A percentile compares a stretch with the other conserved stretches of the same genome.
phyloP scores from a whole-genome alignment of 768 basidiomycete species.

The Trametes coccinea region DNA sequence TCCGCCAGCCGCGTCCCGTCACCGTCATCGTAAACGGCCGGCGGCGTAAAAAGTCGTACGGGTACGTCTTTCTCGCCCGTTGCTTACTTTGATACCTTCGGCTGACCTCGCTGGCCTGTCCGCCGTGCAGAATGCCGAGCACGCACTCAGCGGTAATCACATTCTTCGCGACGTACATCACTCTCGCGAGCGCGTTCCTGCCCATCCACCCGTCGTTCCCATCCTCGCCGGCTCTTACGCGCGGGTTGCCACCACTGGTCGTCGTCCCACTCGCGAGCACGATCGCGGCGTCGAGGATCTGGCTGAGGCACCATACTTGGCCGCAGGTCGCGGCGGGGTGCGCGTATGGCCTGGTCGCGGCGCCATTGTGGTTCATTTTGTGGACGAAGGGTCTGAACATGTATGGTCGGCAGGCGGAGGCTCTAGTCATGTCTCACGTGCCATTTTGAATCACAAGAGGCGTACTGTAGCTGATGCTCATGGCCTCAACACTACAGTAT shows the following conservation, averaged over 20 bases:
- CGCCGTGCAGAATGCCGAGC: conserved; percentile 70
- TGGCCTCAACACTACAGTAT: no score
- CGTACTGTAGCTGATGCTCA: no score
- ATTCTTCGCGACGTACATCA: conserved; percentile 62
- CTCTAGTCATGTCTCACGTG: not conserved
- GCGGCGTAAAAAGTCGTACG: conserved; percentile 57
- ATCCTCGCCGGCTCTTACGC: conserved; percentile 33
- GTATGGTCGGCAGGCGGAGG: conserved; percentile 29
- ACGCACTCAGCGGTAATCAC: conserved; percentile 74
- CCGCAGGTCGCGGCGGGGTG: conserved; percentile 64
- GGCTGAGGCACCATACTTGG: conserved; percentile 78
- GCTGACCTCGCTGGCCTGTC: not conserved
- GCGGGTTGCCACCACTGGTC: conserved; percentile 47
- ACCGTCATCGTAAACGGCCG: conserved; percentile 31
- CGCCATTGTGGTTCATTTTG: conserved; percentile 54
- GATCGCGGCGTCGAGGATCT: conserved; percentile 65
- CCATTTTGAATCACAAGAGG: not conserved
- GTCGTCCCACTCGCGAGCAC: conserved; percentile 54
- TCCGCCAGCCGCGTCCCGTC: conserved; percentile 66
- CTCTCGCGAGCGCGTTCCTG: conserved; percentile 56
- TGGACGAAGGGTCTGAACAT: conserved; percentile 48
- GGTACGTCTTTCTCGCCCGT: conserved; percentile 44
- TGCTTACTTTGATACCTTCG: no score
- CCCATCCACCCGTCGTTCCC: conserved; percentile 61
- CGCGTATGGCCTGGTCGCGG: conserved; percentile 54